phyloP scores from a whole-genome alignment of 108 stramenopile genomes.

The Ochromonas danica region DNA sequence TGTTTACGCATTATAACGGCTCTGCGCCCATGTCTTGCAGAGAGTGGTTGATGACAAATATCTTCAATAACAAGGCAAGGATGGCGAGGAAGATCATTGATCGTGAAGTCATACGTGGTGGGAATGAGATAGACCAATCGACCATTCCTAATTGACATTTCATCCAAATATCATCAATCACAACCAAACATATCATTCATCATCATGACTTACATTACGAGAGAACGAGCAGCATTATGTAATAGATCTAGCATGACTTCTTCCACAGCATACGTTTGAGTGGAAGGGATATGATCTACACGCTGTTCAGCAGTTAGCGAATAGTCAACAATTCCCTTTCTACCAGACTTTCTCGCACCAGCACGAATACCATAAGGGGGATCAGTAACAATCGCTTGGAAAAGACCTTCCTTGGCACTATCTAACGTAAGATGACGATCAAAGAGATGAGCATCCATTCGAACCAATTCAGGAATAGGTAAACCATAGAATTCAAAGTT shows the following conservation, averaged over 20 bases:
- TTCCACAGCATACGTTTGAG: slow-evolving; percentile 73
- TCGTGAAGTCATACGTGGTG: slow-evolving; percentile 72
- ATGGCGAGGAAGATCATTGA: slow-evolving; percentile 71
- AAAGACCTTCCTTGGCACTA: slow-evolving; percentile 38
- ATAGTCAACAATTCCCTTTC: not conserved
- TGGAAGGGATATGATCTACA: slow-evolving; percentile 85
- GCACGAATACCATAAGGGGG: slow-evolving; percentile 80
- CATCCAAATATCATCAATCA: not conserved
- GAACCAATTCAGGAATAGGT: slow-evolving; percentile 80
- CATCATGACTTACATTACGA: slow-evolving; percentile 48
- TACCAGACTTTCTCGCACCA: slow-evolving; percentile 68
- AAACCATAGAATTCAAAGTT: slow-evolving; percentile 85
- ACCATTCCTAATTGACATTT: slow-evolving; percentile 53
- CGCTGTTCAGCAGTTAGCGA: slow-evolving; percentile 71
- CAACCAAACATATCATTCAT: not conserved
- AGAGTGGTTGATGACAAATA: slow-evolving; percentile 3
- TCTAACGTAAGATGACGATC: slow-evolving; percentile 64
- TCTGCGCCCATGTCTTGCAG: not conserved
- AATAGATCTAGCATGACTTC: slow-evolving; percentile 86
- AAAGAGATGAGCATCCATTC: slow-evolving; percentile 82
- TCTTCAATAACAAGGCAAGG: slow-evolving; percentile 59
- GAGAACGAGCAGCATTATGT: slow-evolving; percentile 72
- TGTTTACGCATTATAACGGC: slow-evolving; percentile 1
- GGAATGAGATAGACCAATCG: slow-evolving; percentile 82
- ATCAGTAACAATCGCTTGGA: slow-evolving; percentile 69